Conservation (phyloP, 345 rosid genomes). For the Dipteronia sinensis region DNA sequence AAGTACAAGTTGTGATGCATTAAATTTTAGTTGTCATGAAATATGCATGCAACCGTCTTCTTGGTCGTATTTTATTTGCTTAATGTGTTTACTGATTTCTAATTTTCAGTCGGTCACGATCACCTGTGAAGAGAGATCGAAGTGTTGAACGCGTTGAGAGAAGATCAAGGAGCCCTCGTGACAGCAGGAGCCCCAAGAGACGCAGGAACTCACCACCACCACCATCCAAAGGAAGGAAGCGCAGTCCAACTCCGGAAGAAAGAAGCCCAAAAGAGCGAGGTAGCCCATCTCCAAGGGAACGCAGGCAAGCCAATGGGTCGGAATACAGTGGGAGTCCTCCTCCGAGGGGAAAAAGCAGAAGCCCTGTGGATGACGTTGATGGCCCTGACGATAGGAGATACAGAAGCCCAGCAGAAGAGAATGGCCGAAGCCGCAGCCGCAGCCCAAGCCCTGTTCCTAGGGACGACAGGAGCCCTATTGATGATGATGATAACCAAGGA, state of each 20-base stretch:
- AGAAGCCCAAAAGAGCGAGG: slow-evolving; percentile 38
- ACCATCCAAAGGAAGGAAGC: slow-evolving; percentile 57
- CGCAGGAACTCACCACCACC: slow-evolving; percentile 33
- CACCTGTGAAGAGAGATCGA: slow-evolving; percentile 65
- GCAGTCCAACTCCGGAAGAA: slow-evolving; percentile 58
- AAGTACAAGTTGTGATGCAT: background rate
- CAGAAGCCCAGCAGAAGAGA: slow-evolving; percentile 54
- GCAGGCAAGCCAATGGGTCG: slow-evolving; percentile 44
- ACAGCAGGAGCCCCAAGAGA: slow-evolving; percentile 35
- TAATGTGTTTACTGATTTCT: background rate
- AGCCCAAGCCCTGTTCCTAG: slow-evolving; percentile 28
- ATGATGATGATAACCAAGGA: slow-evolving; percentile 42
- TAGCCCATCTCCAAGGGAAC: slow-evolving; percentile 47
- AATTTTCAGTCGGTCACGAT: slow-evolving; percentile 62
- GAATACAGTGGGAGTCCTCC: slow-evolving; percentile 64
- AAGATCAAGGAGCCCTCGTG: slow-evolving; percentile 45
- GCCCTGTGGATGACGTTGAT: slow-evolving; percentile 45
- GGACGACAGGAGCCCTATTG: slow-evolving; percentile 49
- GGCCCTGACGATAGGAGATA: slow-evolving; percentile 40
- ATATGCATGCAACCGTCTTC: background rate
- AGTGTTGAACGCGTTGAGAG: slow-evolving; percentile 48
- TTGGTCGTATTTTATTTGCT: background rate
- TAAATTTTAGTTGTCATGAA: background rate
- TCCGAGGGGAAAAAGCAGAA: slow-evolving; percentile 54
- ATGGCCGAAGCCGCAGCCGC: slow-evolving; percentile 53